Evolutionary conservation across 2,329 filamentous ascomycete genomes (phyloP).

Genomic region (Diaporthe vexans): DNA sequence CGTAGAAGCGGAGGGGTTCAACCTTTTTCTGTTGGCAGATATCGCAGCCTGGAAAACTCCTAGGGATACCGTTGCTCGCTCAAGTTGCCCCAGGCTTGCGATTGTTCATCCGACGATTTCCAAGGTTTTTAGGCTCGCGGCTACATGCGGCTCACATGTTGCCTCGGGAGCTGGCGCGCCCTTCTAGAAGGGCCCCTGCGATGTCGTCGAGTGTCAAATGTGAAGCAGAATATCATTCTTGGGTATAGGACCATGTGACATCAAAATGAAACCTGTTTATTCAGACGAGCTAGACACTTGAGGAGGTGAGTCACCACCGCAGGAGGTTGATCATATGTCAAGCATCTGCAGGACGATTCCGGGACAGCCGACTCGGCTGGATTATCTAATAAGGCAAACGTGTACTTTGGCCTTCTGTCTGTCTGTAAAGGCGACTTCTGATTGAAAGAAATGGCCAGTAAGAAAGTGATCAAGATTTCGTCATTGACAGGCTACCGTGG

Average conservation of each 20-base stretch:
- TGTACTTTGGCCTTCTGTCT: background rate
- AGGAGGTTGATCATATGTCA: background rate
- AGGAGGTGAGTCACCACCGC: background rate
- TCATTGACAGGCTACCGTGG: background rate
- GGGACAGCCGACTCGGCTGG: constrained; percentile 4
- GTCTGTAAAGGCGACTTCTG: background rate
- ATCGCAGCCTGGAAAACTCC: background rate
- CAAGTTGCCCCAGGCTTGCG: background rate
- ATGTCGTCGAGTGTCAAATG: background rate
- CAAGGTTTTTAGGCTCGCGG: constrained; percentile 1
- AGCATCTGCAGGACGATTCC: background rate
- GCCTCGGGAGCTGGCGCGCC: background rate
- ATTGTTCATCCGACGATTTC: background rate
- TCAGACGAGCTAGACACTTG: background rate
- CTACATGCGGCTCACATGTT: constrained; percentile 10
- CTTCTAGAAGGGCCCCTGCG: background rate
- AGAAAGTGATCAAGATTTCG: background rate
- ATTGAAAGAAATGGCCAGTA: background rate
- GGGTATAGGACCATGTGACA: background rate
- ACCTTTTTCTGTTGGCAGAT: background rate
- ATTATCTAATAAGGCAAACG: background rate
- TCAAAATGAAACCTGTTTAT: background rate
- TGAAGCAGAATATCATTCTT: background rate
- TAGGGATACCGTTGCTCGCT: background rate
- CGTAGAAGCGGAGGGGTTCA: background rate